Percentiles rank a stretch among this genome's conserved stretches.
Evolutionary conservation across 805 yeast species (phyloP).

Genomic region (Clavispora santaluciae): DNA sequence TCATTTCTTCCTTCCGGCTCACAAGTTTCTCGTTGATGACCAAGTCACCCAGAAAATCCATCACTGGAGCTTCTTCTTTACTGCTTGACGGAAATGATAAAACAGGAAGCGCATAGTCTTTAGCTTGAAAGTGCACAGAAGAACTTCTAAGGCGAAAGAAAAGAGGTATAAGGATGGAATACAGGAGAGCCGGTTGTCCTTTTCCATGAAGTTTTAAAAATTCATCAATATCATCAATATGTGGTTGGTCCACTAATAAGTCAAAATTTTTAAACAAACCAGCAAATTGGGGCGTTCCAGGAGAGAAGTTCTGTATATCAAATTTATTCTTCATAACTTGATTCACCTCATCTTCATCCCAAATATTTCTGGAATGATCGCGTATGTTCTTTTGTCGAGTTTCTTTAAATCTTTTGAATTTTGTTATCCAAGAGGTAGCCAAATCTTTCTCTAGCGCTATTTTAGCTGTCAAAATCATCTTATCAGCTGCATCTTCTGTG

Average conservation of each 20-base stretch:
- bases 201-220: slow-evolving; percentile 35
- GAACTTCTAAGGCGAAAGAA: slow-evolving; percentile 32
- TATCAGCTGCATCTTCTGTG: slow-evolving; percentile 24
- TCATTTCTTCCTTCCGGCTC: slow-evolving; percentile 37
- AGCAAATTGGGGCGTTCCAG: slow-evolving; percentile 31
- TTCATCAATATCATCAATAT: slow-evolving; percentile 31
- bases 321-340: slow-evolving; percentile 28
- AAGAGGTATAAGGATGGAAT: slow-evolving; percentile 53
- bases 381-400: not conserved
- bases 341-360: slow-evolving; percentile 33
- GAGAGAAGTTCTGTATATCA: slow-evolving; percentile 29
- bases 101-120: slow-evolving; percentile 43
- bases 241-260: slow-evolving; percentile 23
- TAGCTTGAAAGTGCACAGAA: slow-evolving; percentile 11
- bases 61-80: slow-evolving; percentile 20
- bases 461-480: slow-evolving; percentile 23
- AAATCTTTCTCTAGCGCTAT: slow-evolving; percentile 22
- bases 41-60: slow-evolving; percentile 39
- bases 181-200: slow-evolving; percentile 50
- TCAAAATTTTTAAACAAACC: slow-evolving; percentile 28
- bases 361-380: slow-evolving; percentile 20
- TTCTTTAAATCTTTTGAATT: slow-evolving; percentile 21
- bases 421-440: slow-evolving; percentile 32
- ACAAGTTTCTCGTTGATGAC: slow-evolving; percentile 56
- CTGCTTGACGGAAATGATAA: slow-evolving; percentile 42